Conservation (phyloP, 2,329 filamentous ascomycete species). For the Tolypocladium cylindrosporum region DNA sequence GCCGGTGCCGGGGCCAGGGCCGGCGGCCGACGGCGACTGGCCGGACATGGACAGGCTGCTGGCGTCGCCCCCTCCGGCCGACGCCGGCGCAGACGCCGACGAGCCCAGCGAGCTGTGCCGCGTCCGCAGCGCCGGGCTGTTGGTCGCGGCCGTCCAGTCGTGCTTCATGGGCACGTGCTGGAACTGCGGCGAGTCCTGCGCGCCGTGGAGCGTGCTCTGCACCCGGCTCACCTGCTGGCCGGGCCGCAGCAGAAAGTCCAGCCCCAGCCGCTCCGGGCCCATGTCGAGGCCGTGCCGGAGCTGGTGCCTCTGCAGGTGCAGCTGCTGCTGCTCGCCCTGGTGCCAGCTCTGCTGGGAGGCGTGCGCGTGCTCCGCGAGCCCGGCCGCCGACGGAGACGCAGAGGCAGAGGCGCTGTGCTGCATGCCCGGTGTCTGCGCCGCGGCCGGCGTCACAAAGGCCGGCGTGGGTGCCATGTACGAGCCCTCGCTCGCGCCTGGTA, state of each 20-base stretch:
- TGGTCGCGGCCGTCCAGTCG: conserved; percentile 27
- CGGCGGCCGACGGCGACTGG: neutral
- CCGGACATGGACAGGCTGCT: neutral
- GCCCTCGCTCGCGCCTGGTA: neutral
- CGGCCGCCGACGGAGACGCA: neutral
- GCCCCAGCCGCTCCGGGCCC: conserved; percentile 55
- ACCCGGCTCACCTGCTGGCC: conserved; percentile 36
- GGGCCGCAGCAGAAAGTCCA: conserved; percentile 58
- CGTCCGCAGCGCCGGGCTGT: neutral
- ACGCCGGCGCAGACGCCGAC: neutral
- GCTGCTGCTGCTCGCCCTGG: conserved; percentile 6
- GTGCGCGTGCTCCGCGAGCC: neutral
- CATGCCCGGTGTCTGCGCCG: neutral
- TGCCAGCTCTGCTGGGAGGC: neutral
- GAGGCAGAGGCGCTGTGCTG: neutral
- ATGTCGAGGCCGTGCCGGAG: conserved; percentile 48
- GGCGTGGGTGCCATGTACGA: conserved; percentile 20
- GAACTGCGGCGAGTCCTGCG: conserved; percentile 33
- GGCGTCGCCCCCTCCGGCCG: neutral
- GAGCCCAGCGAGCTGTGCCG: neutral
- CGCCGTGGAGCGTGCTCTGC: conserved; percentile 37
- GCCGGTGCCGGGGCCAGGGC: neutral
- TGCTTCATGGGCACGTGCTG: conserved; percentile 40
- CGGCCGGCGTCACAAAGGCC: conserved; percentile 10
- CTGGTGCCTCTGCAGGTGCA: conserved; percentile 38